These are phyloP conservation scores for Boletus semigastroideus DNA, from an alignment of 1,284 basidiomycete species.

Conservation along the genomic window DNA sequence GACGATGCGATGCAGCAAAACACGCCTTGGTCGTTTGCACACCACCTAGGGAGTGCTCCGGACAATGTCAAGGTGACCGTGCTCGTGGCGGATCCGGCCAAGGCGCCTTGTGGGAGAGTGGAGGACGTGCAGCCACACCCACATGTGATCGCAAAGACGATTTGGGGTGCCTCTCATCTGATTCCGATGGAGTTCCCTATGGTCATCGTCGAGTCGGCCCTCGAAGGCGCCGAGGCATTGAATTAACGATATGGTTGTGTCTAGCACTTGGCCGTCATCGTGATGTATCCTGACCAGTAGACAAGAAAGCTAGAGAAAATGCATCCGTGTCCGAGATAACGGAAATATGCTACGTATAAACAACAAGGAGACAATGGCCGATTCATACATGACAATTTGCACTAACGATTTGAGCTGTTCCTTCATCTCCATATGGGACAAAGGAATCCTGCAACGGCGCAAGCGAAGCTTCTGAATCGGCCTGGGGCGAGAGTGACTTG, in stretches of 20 bases:
- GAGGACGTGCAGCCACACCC: conserved; percentile 12
- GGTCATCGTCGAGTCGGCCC: conserved; percentile 13
- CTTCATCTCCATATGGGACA: conserved; percentile 32
- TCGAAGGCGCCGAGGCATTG: background rate
- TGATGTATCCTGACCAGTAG: background rate
- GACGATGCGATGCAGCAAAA: conserved; percentile 15
- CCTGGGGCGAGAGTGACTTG: conserved; percentile 11
- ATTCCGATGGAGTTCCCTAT: conserved; percentile 15
- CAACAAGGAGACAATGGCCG: background rate
- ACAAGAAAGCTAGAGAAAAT: background rate
- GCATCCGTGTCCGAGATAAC: background rate
- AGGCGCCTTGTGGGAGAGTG: background rate
- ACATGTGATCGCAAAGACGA: conserved; percentile 9
- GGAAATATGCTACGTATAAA: conserved; percentile 2
- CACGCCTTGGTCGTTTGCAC: conserved; percentile 20
- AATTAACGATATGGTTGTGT: background rate
- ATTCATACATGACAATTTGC: conserved; percentile 31
- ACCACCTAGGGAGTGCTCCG: conserved; percentile 3
- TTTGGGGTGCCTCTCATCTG: conserved; percentile 12
- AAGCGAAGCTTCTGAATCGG: background rate
- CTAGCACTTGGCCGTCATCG: background rate
- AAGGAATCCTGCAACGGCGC: conserved; percentile 3
- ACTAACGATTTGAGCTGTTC: conserved; percentile 35
- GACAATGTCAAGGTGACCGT: conserved; percentile 14
- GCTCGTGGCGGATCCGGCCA: conserved; percentile 21